phyloP scores from a whole-genome alignment of 2,329 filamentous ascomycete species.

The Truncatella angustata region DNA sequence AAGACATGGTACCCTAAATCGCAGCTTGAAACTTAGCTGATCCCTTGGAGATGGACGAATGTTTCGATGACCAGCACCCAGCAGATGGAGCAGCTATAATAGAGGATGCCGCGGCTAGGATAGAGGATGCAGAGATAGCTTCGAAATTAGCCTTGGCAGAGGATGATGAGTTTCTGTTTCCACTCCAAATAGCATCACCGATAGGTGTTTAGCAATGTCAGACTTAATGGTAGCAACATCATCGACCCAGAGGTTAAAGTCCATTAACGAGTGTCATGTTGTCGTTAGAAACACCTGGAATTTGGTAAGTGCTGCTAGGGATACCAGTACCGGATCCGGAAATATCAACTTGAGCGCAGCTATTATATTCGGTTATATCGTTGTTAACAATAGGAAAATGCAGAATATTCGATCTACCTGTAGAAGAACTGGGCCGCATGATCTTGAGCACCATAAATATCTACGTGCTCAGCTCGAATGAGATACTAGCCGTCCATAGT shows the following conservation, averaged over 20 bases:
- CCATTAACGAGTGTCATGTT: not conserved
- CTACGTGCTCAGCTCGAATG: conserved; percentile 19
- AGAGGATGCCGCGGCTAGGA: too few relatives aligned
- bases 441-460: conserved; percentile 22
- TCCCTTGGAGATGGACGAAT: too few relatives aligned
- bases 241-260: conserved; percentile 1
- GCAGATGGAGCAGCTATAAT: too few relatives aligned
- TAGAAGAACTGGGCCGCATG: conserved; percentile 5
- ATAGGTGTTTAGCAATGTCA: not conserved
- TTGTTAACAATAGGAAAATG: conserved; percentile 13
- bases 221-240: not conserved
- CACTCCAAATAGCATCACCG: not conserved
- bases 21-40: too few relatives aligned
- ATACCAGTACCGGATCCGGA: conserved; percentile 17
- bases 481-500: conserved; percentile 22
- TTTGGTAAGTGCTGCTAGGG: conserved; percentile 18
- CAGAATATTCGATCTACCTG: conserved; percentile 6
- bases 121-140: too few relatives aligned
- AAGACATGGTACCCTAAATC: too few relatives aligned
- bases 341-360: conserved; percentile 19
- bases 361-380: not conserved
- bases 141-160: too few relatives aligned
- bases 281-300: conserved; percentile 20
- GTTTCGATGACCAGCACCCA: too few relatives aligned
- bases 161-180: too few relatives aligned